Percentiles rank a stretch among this genome's conserved stretches.
Evolutionary conservation across 768 basidiomycete genomes (phyloP).

Genomic region (Agrocybe chaxingu): DNA sequence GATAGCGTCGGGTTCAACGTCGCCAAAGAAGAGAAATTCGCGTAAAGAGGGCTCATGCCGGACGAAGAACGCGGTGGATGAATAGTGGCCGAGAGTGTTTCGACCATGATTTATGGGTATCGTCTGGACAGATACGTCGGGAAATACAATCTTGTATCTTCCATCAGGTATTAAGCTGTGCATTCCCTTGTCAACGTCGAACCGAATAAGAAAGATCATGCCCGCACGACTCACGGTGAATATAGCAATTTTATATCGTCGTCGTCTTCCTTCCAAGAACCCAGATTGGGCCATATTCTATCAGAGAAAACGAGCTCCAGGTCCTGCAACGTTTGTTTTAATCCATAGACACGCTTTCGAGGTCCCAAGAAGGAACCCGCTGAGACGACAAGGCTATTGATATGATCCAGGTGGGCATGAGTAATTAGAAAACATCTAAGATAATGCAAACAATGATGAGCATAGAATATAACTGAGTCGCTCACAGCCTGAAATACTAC

Average conservation of each 20-base stretch:
- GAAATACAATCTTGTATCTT: slow-evolving; percentile 48
- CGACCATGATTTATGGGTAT: slow-evolving; percentile 76
- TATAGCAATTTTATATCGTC: slow-evolving; percentile 61
- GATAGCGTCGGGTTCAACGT: slow-evolving; percentile 84
- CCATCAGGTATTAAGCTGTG: slow-evolving; percentile 45
- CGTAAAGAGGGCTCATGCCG: slow-evolving; percentile 54
- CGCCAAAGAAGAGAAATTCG: slow-evolving; percentile 93
- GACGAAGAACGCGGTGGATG: slow-evolving; percentile 84
- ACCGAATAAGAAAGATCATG: neutral
- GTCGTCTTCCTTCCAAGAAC: slow-evolving; percentile 66
- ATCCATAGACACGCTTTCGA: slow-evolving; percentile 62
- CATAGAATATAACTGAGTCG: neutral
- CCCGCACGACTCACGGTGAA: slow-evolving; percentile 46
- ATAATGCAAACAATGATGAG: slow-evolving; percentile 3
- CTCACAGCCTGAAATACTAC: slow-evolving; percentile 8
- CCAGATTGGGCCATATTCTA: slow-evolving; percentile 83
- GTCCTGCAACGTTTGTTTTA: slow-evolving; percentile 59
- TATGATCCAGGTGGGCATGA: slow-evolving; percentile 91
- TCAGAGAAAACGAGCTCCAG: slow-evolving; percentile 73
- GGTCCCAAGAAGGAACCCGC: slow-evolving; percentile 71
- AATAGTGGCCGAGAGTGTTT: slow-evolving; percentile 54
- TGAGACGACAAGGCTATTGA: slow-evolving; percentile 75
- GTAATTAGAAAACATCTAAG: slow-evolving; percentile 79
- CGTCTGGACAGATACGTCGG: slow-evolving; percentile 57
- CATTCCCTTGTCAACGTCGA: neutral